Percentiles rank a stretch among this genome's conserved stretches.
Conservation (phyloP, 108 stramenopile species). For the Nitzschia palea region DNA sequence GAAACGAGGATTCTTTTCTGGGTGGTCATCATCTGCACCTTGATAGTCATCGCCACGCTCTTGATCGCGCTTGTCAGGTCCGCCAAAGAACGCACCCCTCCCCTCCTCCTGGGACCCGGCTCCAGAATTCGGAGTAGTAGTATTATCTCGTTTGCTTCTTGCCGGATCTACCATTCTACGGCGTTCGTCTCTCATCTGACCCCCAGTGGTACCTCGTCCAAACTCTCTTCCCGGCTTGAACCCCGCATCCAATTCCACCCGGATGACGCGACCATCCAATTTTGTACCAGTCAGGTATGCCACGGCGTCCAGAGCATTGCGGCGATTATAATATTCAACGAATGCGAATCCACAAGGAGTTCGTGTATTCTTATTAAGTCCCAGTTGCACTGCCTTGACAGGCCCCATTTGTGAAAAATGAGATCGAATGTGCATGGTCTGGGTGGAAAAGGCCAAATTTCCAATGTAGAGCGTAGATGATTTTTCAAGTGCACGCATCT, state of each 20-base stretch:
- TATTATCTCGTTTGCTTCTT: slow-evolving; percentile 17
- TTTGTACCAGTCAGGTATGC: slow-evolving; percentile 80
- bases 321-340: slow-evolving; percentile 80
- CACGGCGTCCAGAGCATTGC: slow-evolving; percentile 73
- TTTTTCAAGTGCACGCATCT: slow-evolving; percentile 64
- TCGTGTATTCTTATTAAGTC: slow-evolving; percentile 81
- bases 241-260: slow-evolving; percentile 95
- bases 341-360: slow-evolving; percentile 97
- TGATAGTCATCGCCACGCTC: not conserved
- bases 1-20: slow-evolving; percentile 22
- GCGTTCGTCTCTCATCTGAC: slow-evolving; percentile 93
- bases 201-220: slow-evolving; percentile 91
- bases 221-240: slow-evolving; percentile 93
- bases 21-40: not conserved
- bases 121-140: slow-evolving; percentile 1
- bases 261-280: slow-evolving; percentile 91
- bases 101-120: not conserved
- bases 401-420: slow-evolving; percentile 87
- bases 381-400: slow-evolving; percentile 87
- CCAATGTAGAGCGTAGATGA: slow-evolving; percentile 92
- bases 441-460: slow-evolving; percentile 93
- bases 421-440: slow-evolving; percentile 78
- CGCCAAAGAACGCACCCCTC: not conserved
- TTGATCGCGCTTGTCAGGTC: not conserved
- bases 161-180: slow-evolving; percentile 27